Evolutionary conservation across 305 asterid species (phyloP), one percentile per base, ranked within the genome.

Genomic region (Andrographis paniculata): DNA sequence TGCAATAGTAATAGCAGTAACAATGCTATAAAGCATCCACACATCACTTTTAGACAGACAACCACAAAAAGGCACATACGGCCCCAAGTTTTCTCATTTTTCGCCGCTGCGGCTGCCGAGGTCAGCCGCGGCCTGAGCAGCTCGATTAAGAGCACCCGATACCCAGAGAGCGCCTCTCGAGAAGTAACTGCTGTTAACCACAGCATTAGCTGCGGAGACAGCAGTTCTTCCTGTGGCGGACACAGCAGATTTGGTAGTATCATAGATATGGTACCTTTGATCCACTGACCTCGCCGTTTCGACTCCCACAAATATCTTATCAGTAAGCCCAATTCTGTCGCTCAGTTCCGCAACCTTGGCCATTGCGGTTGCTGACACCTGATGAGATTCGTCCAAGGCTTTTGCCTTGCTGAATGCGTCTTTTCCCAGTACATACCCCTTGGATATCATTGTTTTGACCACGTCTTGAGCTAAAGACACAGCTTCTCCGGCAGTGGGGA

Each of bases 401-500:
- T 68, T 84, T 31, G 97, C 97, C 59, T 66, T 74, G 60, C 77
- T 58, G 17, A 89, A 19, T 45, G 98, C 95, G n/a, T 75, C 98
- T 72, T 71, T 82, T 39, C 95, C 98, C 18, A 88, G 72, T 18
- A 82, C 60, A 45, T 77, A 88, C 28, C 97, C 97, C 63, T 68
- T 83, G 30, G 86, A 58, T 37, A 64, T 62, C 95, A 85, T 85
- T 40, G 87, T 71, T 74, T 78, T 85, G 39, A 80, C 94, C 33
- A 82, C 93, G 30, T 83, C 93, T 66, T 87, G 96, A 37, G 94
- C 75, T 54, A 87, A n/a, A 0, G 89, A 77, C 14, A 77, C 75
- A 14, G 94, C 94, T 73, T 84, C 95, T 17, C 95, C 97, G 19
- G 94, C 87, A 52, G 95, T 73, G 41, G 87, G 75, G 58, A 71